Evolutionary conservation across 768 basidiomycete species (phyloP), one percentile per base, ranked within the genome.

Genomic region (Naematelia aurantialba): DNA sequence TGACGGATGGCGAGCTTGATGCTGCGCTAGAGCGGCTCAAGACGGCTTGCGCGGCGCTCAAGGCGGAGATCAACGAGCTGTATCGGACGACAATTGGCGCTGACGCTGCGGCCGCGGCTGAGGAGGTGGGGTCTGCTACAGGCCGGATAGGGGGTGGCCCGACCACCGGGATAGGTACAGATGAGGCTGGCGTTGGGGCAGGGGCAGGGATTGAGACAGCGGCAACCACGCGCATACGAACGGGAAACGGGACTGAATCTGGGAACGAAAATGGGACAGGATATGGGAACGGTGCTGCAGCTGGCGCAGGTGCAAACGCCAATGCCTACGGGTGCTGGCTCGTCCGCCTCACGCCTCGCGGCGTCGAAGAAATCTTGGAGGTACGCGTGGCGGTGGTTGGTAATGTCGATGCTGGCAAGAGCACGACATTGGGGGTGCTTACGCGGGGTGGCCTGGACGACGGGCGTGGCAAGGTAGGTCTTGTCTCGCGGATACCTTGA

Each of bases 361-460:
- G 70, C 3, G 73, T 72, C 1, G 69, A 74, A 63, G 74, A 78
- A 55, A 76, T 78, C 10, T 65, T 76, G 5, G 94, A 99, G 78
- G 91, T 96, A 1, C 84, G 96, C 29, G 91, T 92, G 67, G 93
- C 94, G 0, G 92, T 96, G 1, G 90, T 97, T 4, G 96, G 96
- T 2, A 98, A 96, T 71, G 79, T 81, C 11, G 81, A 81, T 67
- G 88, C 89, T 55, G 94, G 94, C 0, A 98, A 98, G 76, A 91
- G 89, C 1, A 94, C 93, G 17, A 94, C 90, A 11, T 80, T 96
- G 17, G 93, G 93, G 49, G 96, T 98, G 5, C 79, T 99, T 11
- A 98, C 94, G n/a, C 82, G 92, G 76, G 94, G 92, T 82, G 80
- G 65, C 66, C 63, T 75, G 27, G 72, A 68, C 51, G 70, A 67